Base-by-base conservation (phyloP, 176 grass and related monocot species). In the Alloteropsis semialata region DNA sequence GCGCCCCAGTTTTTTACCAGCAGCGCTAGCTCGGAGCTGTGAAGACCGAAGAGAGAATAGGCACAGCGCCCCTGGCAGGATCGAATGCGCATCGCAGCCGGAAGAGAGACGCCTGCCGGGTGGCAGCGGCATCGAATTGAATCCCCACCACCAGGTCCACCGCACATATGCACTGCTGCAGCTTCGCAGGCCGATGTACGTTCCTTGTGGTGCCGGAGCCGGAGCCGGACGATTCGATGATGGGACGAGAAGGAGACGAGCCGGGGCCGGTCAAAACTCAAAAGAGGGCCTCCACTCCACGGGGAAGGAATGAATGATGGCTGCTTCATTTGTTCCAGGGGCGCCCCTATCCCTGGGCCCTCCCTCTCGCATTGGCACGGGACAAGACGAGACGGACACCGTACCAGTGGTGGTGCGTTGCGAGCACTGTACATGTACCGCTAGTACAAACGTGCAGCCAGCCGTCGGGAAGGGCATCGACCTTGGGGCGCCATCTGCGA, bases 311-410 rank as follows among this genome's bases (percentile, higher is more conserved):
- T 25, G 43, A 45, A 50, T 50, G 48, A 17, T 4, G 7, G 49
- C 49, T 18, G 43, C 2, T 45, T 45, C 5, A 2, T 45, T 45
- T 51, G 49, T 51, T 21, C 21, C 49, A 51, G 49, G 49, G 49
- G 49, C 49, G 49, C 18, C 49, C 49, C 21, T 55, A 19, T 54
- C 19, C 7, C 21, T 22, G 51, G 53, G 21, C 53, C 51, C 7
- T 18, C 15, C 48, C 43, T 50, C 1, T 53, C 18, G 50, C 50
- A 0, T n/a, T 4, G 21, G 22, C 19, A 28, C 6, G 21, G n/a
- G 69, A 83, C 81, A 74, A 64, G 81, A 83, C 65, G 6, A 18
- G 49, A 30, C 80, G 27, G 21, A 46, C 18, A 43, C 45, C 34
- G 5, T 5, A 36, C 34, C 29, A 42, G 4, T 12, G 42, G 42